Base-by-base conservation (phyloP, 805 yeast genomes). In the Maudiozyma barnettii region DNA sequence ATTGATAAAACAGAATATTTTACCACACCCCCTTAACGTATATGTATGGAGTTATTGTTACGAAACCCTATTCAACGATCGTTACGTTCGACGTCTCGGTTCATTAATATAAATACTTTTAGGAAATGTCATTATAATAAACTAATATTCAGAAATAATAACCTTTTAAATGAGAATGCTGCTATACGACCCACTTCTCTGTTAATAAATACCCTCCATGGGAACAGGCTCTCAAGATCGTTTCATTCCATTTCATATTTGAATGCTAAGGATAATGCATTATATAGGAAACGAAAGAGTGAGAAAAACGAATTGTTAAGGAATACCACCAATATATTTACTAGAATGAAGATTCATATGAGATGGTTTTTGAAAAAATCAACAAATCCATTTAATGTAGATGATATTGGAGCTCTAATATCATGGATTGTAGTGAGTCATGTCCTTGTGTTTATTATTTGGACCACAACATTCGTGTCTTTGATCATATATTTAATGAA, bases 381-480 rank as follows among this genome's bases (percentile, higher is more conserved):
- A 12, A 78, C 80, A 54, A 73, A 95, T 16, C 96, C 96, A 1
- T 86, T 87, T 68, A 90, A 84, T 61, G 78, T 85, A n/a, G 98
- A 93, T 65, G 97, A 91, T 58, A 76, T 89, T 47, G 77, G 88
- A 33, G 98, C 98, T 2, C 73, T 93, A 51, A 78, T 91, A 49
- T 85, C 96, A 6, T 90, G 98, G 96, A 69, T 93, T 26, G 76
- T 93, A 43, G 82, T 93, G 61, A 95, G 96, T 2, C 91, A 93
- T 59, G 81, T 84, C 1, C 63, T 87, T 8, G 71, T 95, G 67
- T 74, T 93, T 45, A 68, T 88, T 19, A 66, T 90, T 22, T 97
- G 91, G 9, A 91, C 99, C 10, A 93, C 99, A 1, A 88, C 98
- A 1, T 91, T 91, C 61, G 78, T 87, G 23, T 89, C 97, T 5